phyloP scores from a whole-genome alignment of 768 basidiomycete species.

The Boletus rex-veris region DNA sequence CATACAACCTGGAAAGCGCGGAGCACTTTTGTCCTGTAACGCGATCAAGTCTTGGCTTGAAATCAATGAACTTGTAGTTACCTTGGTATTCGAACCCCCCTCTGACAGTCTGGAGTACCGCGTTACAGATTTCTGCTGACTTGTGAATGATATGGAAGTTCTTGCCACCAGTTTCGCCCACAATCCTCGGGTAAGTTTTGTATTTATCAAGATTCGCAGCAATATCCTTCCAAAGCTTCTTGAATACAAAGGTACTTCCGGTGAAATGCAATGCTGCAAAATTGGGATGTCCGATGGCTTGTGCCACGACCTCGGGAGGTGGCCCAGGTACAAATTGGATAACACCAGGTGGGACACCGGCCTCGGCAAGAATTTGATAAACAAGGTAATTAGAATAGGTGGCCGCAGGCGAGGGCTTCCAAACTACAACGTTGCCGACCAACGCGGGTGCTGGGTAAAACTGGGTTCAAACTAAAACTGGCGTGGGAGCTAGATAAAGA shows the following conservation, averaged over 20 bases:
- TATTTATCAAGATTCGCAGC: conserved; percentile 84
- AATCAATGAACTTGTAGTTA: conserved; percentile 17
- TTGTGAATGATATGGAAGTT: conserved; percentile 95
- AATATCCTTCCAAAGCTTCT: conserved; percentile 95
- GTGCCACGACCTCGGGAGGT: conserved; percentile 78
- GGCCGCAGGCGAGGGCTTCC: conserved; percentile 97
- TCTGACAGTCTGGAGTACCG: conserved; percentile 85
- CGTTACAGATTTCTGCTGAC: conserved; percentile 82
- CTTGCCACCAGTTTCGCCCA: conserved; percentile 98
- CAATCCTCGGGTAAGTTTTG: conserved; percentile 87
- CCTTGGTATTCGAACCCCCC: conserved; percentile 97
- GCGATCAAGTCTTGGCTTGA: not conserved
- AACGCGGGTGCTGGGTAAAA: conserved; percentile 69
- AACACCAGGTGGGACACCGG: conserved; percentile 90
- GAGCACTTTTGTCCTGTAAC: conserved; percentile 89
- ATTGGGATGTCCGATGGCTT: conserved; percentile 70
- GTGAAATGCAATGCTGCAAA: conserved; percentile 97
- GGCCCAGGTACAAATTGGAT: conserved; percentile 97
- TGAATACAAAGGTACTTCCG: conserved; percentile 92
- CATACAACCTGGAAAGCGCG: conserved; percentile 87
- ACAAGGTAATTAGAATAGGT: conserved; percentile 94
- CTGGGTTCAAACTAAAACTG: not conserved
- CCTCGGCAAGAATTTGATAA: conserved; percentile 88
- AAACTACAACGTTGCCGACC: conserved; percentile 91
- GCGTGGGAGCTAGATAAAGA: not conserved